Evolutionary conservation across 306 rosid genomes (phyloP), one percentile per base, ranked within the genome.

Genomic region (Ammopiptanthus mongolicus): DNA sequence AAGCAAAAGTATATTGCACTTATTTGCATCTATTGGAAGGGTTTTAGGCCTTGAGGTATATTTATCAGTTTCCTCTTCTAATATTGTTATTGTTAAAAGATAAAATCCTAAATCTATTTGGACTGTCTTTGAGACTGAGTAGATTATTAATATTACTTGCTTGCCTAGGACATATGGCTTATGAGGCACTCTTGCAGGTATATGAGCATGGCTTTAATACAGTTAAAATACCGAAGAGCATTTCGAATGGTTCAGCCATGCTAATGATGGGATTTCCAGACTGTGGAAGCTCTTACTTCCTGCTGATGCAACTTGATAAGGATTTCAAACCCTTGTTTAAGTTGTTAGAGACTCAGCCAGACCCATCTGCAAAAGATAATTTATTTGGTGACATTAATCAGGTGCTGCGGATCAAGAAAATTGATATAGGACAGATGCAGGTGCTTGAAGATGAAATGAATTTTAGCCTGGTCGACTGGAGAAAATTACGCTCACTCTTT

Each of bases 191-290:
- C 64, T 75, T 92, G 86, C 88, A 95, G 99, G 97, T 89, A 14
- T 92, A 81, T 64, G 99, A 95, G 77, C 84, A 90, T 76, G 96
- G 92, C 51, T 76, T 86, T 73, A 89, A 86, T 83, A 80, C 96
- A 9, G 87, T 90, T 57, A 93, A 87, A 85, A 71, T 92, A 80
- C 93, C 99, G 18, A 92, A 90, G 82, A 80, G 65, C 86, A 66
- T 90, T 81, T 84, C 62, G 23, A 84, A 84, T 78, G 96, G 96
- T 85, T 90, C 97, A 48, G 56, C 85, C 75, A 74, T 81, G 89
- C 89, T 95, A 77, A 61, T 92, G 80, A 87, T 95, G 98, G 99
- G 92, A 66, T 95, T 95, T 82, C 98, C 99, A 33, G 99, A 95
- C 62, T 87, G 97, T 77, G 92, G 96, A 82, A 87, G 91, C 76